Evolutionary conservation across 2,329 filamentous ascomycete species (phyloP), one percentile per base, ranked within the genome.

Genomic region (Penicillium sp.): DNA sequence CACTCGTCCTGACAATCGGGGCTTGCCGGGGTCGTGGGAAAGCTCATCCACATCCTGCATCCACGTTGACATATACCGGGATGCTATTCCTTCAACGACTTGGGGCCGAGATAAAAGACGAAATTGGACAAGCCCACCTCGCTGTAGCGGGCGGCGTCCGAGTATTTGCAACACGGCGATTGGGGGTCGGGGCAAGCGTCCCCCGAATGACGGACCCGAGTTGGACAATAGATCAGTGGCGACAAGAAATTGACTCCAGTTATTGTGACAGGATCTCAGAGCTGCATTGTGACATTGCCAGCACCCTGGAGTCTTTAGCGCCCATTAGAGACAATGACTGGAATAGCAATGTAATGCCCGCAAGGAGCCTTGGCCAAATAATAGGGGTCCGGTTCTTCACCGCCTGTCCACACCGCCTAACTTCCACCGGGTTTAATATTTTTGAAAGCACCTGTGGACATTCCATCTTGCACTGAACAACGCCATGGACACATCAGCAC

Each of bases 401-500:
- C 52, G 50, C 50, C 45, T 32, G 14, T 2, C 2, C 4, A 13
- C 32, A 54, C 54, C 54, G 52, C 54, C 48, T 39, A n/a, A 15
- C 31, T 47, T 49, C 36, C 26, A 38, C 20, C 43, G 23, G 48
- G 17, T 44, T 26, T 58, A 50, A 47, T 56, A 51, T 51, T 45
- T 51, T 42, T 34, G 44, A n/a, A n/a, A n/a, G n/a, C n/a, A n/a
- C n/a, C n/a, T 27, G 25, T 13, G 11, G 11, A 6, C 14, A n/a
- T 13, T 27, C 14, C 25, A 4, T 27, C 11, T 13, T 9, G 10
- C 5, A 27, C 25, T 27, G 10, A 13, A 27, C 11, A 27, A 9
- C 47, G 50, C 25, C 25, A 80, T 80, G 77, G 77, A 80, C 26
- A 63, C 70, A 11, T 49, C 69, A 49, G 76, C 85, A 58, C 73